Evolutionary conservation across 2,329 filamentous ascomycete genomes (phyloP), one percentile per base, ranked within the genome.

Genomic region (Biscogniauxia marginata): DNA sequence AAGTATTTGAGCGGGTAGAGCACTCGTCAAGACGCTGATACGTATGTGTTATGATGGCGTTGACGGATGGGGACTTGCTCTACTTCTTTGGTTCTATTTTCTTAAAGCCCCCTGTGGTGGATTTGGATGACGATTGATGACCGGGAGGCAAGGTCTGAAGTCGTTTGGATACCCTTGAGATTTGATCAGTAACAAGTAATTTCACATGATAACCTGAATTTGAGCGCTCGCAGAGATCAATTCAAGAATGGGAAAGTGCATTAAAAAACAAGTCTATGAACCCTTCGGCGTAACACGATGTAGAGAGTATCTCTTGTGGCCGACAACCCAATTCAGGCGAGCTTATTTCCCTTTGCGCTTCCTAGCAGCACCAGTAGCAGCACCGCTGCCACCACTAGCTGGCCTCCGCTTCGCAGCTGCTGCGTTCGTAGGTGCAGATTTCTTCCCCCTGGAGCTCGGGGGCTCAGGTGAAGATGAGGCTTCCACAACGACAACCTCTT

Each of bases 391-490:
- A 50, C 67, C 60, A 69, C 64, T 69, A 23, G 68, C 67, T 5
- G 70, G 62, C 55, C 76, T 79, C 60, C 73, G 71, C 65, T 78
- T 79, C n/a, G 67, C 61, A 18, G 75, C 70, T 44, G 75, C 72
- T 5, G 53, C 30, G 20, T 49, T 53, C 11, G 50, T 30, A n/a
- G 49, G 54, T 16, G 74, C 71, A 57, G 73, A 67, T 61, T 75
- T 77, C 70, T 77, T 80, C 60, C 63, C 70, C 60, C 64, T 73
- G 54, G 67, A 63, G 21, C 66, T 63, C 25, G 63, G 61, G 22
- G 67, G 65, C 50, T 70, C 68, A 49, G 62, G 64, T 25, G 61
- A 62, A 54, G 52, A 55, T 46, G 52, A 65, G 16, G 68, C 63
- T 46, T 71, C 72, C 56, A 76, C 73, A 6, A 77, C 74, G 7